Evolutionary conservation across 73 alveolate species (phyloP), one percentile per base, ranked within the genome.

Genomic region (Paramecium pentaurelia): DNA sequence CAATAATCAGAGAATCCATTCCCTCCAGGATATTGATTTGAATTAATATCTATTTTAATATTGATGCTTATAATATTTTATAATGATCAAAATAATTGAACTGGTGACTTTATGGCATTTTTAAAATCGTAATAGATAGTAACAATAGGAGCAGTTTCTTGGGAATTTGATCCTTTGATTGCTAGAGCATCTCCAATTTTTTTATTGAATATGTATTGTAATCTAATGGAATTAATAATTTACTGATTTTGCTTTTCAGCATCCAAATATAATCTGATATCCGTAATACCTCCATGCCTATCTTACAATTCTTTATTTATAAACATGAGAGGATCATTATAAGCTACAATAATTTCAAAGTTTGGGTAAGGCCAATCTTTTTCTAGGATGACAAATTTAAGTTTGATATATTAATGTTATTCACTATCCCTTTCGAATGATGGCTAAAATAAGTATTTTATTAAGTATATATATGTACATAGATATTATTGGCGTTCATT

Each of bases 11-110:
- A 77, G 18, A 89, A 89, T 71, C 86, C 75, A 20, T 45, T 89
- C 42, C 94, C 94, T 8, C 94, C 94, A 40, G 94, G 94, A 9
- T 83, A 89, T 89, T 89, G 94, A 89, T 73, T 36, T 34, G 4
- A 34, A 73, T 73, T 37, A 32, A 16, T 75, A 40, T 75, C 58
- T 16, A 75, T 80, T 45, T 80, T 27, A 80, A 25, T 80, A 11
- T 25, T 14, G 25, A 54, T 18, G 70, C n/a, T 30, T 25, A 32
- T 68, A 20, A 68, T 36, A 14, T 36, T 32, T 68, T 54, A 54
- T 54, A 54, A 54, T 18, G 32, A 54, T 80, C 77, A 80, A 47
- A 45, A 80, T 22, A 80, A 80, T 80, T 80, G 58, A 32, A 80
- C 34, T 0, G 91, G 91, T 27, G 71, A 45, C 16, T 42, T 42